Evolutionary conservation across 768 basidiomycete genomes (phyloP).

Genomic region (Symmetrospora coprosmae): DNA sequence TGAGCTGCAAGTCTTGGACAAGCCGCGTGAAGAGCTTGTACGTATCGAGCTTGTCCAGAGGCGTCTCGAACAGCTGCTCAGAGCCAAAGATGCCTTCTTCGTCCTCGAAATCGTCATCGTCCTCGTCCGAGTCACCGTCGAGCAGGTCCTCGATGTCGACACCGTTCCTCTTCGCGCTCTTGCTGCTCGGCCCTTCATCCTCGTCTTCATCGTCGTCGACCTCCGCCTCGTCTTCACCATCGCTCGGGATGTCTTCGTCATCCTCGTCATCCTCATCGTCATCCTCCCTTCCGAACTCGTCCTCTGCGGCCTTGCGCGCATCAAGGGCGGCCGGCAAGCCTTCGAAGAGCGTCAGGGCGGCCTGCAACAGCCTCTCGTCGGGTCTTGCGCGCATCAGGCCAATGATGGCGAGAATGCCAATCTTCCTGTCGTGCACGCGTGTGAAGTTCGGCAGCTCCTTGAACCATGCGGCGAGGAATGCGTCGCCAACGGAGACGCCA

Average conservation of each 20-base stretch:
- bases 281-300: conserved; percentile 44
- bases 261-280: conserved; percentile 42
- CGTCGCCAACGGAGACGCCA: conserved; percentile 54
- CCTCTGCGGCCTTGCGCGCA: conserved; percentile 35
- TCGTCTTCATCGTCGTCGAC: background rate
- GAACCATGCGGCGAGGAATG: conserved; percentile 81
- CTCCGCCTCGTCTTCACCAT: conserved; percentile 39
- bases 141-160: conserved; percentile 37
- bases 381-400: conserved; percentile 52
- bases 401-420: conserved; percentile 61
- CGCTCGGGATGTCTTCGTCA: conserved; percentile 41
- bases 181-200: conserved; percentile 38
- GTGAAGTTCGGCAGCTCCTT: conserved; percentile 47
- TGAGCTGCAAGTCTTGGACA: conserved; percentile 49
- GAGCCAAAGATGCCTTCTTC: conserved; percentile 36
- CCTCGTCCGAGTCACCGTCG: conserved; percentile 35
- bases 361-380: conserved; percentile 63
- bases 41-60: conserved; percentile 63
- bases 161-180: conserved; percentile 31
- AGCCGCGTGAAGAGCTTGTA: conserved; percentile 66
- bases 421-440: conserved; percentile 79
- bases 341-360: conserved; percentile 61
- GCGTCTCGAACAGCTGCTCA: conserved; percentile 77
- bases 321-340: conserved; percentile 61
- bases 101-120: conserved; percentile 43